These are phyloP conservation scores for Ascochyta lentis DNA, from an alignment of 2,329 filamentous ascomycete genomes.

Conservation along the genomic window DNA sequence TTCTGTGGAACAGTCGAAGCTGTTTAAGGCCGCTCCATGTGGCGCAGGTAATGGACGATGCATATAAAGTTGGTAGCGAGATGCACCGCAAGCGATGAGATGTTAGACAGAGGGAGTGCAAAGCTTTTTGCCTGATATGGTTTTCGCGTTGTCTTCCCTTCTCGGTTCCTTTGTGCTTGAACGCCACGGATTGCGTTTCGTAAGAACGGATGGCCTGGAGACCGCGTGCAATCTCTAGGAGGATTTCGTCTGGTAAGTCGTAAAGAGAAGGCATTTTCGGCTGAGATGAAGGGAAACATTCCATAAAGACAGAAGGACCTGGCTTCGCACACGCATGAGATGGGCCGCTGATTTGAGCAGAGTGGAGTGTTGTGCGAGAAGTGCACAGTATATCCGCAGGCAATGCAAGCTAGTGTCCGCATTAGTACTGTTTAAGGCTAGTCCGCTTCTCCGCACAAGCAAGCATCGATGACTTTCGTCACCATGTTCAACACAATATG, in stretches of 20 bases:
- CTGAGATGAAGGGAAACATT: not conserved
- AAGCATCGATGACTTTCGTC: not conserved
- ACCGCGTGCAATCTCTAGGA: conserved; percentile 25
- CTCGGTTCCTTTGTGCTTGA: conserved; percentile 24
- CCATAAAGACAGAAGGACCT: not conserved
- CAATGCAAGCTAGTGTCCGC: not conserved
- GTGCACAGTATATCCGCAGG: not conserved
- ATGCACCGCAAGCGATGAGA: conserved; percentile 27
- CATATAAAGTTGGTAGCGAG: conserved; percentile 31
- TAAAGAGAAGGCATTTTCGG: conserved; percentile 1
- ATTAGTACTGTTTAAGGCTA: not conserved
- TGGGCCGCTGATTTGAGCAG: not conserved
- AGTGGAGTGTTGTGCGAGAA: not conserved
- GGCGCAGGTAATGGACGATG: conserved; percentile 27
- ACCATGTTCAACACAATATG: not conserved
- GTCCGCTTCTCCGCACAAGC: not conserved
- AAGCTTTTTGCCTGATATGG: conserved; percentile 16
- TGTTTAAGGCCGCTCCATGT: conserved; percentile 21
- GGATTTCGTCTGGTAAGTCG: conserved; percentile 33
- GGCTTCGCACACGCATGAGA: not conserved
- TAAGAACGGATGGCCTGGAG: conserved; percentile 26
- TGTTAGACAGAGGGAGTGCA: conserved; percentile 30
- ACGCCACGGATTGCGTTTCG: conserved; percentile 31
- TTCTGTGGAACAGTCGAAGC: conserved; percentile 27
- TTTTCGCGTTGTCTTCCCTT: conserved; percentile 34